phyloP scores from a whole-genome alignment of 495 filamentous ascomycete genomes.

The Lasiosphaeriaceae sp. region DNA sequence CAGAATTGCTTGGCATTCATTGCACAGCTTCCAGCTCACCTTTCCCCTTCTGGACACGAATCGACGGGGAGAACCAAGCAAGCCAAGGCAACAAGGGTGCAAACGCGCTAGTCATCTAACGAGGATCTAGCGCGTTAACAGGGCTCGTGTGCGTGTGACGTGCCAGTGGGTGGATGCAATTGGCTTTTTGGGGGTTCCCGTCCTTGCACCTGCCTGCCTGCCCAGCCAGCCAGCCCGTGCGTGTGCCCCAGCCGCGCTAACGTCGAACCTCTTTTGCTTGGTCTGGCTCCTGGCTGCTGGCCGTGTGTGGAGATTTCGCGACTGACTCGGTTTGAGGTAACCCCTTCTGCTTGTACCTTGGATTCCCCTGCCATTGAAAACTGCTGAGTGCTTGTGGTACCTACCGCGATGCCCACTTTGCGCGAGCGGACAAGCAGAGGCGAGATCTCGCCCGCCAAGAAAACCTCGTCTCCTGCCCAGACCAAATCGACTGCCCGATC shows the following conservation, averaged over 20 bases:
- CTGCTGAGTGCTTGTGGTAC: slow-evolving; percentile 6
- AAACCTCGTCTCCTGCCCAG: slow-evolving; percentile 9
- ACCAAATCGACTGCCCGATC: slow-evolving; percentile 18
- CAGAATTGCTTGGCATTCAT: no score
- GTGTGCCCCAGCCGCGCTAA: slow-evolving; percentile 4
- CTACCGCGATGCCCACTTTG: slow-evolving; percentile 30
- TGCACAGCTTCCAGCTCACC: no score
- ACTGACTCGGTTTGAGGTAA: slow-evolving; percentile 26
- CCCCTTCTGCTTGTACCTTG: slow-evolving; percentile 11
- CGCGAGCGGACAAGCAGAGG: slow-evolving; percentile 32
- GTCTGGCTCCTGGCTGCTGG: no score
- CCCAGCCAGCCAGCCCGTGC: no score
- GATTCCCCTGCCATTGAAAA: slow-evolving; percentile 15
- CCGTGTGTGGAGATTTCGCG: slow-evolving; percentile 14
- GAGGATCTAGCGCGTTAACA: slow-evolving; percentile 3
- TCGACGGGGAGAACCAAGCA: background rate
- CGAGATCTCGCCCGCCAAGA: slow-evolving; percentile 31
- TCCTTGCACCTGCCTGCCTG: background rate
- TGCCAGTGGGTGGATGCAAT: background rate
- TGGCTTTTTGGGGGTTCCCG: no score
- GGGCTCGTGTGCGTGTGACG: no score
- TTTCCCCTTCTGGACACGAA: background rate
- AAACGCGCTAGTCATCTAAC: slow-evolving; percentile 2
- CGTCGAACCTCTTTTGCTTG: slow-evolving; percentile 5
- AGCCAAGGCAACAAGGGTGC: no score